These are phyloP conservation scores for Fusarium sp. DNA, from an alignment of 2,329 filamentous ascomycete species.

Conservation along the genomic window DNA sequence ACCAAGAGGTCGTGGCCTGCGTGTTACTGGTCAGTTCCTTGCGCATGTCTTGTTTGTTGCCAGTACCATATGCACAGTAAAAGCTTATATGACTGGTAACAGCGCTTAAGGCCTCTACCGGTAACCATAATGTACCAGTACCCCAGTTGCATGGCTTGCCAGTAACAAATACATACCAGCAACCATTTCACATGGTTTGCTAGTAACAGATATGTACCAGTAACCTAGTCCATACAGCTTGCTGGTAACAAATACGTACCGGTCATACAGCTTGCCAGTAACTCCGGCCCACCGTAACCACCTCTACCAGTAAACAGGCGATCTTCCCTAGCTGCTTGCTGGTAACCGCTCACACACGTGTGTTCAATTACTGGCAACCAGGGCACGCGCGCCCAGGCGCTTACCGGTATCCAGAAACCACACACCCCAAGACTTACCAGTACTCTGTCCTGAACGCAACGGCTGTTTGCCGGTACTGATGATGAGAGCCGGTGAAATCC, in stretches of 20 bases:
- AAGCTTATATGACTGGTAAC: neutral
- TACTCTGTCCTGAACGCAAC: neutral
- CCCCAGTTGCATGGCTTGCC: neutral
- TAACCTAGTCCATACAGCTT: neutral
- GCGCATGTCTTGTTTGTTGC: neutral
- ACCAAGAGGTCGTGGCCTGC: neutral
- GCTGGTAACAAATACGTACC: neutral
- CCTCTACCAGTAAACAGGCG: neutral
- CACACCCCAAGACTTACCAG: neutral
- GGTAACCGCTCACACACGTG: neutral
- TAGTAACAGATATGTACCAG: neutral
- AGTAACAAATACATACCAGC: neutral
- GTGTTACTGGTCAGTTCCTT: neutral
- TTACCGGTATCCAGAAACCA: neutral
- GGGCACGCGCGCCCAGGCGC: neutral
- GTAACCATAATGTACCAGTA: neutral
- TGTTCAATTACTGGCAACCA: neutral
- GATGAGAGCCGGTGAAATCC: neutral
- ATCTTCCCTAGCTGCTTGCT: neutral
- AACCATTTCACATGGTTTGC: neutral
- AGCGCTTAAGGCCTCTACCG: neutral
- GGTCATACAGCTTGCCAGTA: neutral
- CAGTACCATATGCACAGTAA: neutral
- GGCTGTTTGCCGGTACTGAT: neutral
- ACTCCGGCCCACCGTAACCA: neutral